These are phyloP conservation scores for Pseudogymnoascus sp. DNA, from an alignment of 2,329 filamentous ascomycete species.

Conservation along the genomic window DNA sequence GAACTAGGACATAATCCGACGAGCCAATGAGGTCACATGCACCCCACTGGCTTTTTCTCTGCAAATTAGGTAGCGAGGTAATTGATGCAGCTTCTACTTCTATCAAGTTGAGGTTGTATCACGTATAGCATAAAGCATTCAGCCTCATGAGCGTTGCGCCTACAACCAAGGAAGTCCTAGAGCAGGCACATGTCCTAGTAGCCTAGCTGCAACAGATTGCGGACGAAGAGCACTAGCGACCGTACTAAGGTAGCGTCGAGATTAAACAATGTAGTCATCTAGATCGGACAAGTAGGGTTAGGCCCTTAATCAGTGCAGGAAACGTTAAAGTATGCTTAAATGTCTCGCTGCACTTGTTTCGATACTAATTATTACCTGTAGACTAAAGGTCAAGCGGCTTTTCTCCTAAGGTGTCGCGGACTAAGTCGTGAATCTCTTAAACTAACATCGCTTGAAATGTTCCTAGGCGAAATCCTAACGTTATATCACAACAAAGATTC, in stretches of 20 bases:
- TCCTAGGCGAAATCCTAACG: not conserved
- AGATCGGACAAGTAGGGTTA: constrained; percentile 4
- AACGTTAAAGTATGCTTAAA: not conserved
- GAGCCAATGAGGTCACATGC: constrained; percentile 7
- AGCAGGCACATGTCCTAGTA: constrained; percentile 1
- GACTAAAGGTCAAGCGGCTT: constrained; percentile 3
- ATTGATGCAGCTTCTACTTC: not conserved
- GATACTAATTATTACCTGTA: constrained; percentile 2
- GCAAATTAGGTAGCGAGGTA: not conserved
- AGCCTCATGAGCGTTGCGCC: not conserved
- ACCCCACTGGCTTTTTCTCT: constrained; percentile 6
- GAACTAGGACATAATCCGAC: constrained; percentile 1
- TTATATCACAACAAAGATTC: not conserved
- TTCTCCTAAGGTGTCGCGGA: constrained; percentile 3
- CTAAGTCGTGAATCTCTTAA: not conserved
- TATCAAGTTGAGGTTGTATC: constrained; percentile 3
- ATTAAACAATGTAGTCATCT: constrained; percentile 5
- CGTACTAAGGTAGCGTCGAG: constrained; percentile 1
- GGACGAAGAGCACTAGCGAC: constrained; percentile 3
- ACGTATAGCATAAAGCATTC: constrained; percentile 1
- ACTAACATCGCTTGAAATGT: constrained; percentile 4
- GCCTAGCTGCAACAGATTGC: not conserved
- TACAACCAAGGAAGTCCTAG: not conserved
- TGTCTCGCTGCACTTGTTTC: not conserved
- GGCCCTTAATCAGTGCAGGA: constrained; percentile 5